Evolutionary conservation across 495 filamentous ascomycete genomes (phyloP), one percentile per base, ranked within the genome.

Genomic region (Ascobolus immersus): DNA sequence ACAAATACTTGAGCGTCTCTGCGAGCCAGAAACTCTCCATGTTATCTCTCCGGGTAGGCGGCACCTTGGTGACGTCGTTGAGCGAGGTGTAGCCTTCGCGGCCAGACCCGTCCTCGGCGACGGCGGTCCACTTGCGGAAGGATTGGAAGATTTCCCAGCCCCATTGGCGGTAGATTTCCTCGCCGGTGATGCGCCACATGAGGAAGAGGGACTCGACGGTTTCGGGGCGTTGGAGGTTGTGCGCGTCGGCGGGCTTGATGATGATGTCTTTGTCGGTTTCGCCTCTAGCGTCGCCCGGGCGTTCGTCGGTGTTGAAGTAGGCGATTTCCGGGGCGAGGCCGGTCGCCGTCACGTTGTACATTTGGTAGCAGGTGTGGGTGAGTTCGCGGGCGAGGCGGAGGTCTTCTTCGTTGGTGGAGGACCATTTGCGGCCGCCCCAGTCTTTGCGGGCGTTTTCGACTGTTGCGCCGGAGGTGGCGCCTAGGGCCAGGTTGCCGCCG

Each of bases 21-120:
- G 86, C 82, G 55, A 94, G 71, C 86, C 79, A 90, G 51, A 84
- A 90, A 43, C 78, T 81, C 54, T 90, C 79, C 79, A 86, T 86
- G 39, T 86, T 86, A 53, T 90, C 77, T 15, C 65, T 59, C 34
- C 55, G 54, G 12, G 44, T 40, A 0, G 76, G 62, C 3, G 78
- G 78, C 17, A 79, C 51, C 5, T 53, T 54, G 37, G 76, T 67
- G 5, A 77, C 81, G 48, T 81, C 73, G 10, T 61, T 62, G 25
- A 99, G 58, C 34, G 73, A 81, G 2, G 77, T 78, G 44, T 89
- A 99, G 2, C 76, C 74, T n/a, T n/a, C n/a, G n/a, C n/a, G n/a
- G 7, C 72, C 76, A 12, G 47, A 52, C 13, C 69, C 64, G 17
- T 77, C 74, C 13, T 64, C 55, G n/a, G 22, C 7, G 3, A 89